phyloP scores from a whole-genome alignment of 2,329 filamentous ascomycete genomes.

The Talaromyces sp. region DNA sequence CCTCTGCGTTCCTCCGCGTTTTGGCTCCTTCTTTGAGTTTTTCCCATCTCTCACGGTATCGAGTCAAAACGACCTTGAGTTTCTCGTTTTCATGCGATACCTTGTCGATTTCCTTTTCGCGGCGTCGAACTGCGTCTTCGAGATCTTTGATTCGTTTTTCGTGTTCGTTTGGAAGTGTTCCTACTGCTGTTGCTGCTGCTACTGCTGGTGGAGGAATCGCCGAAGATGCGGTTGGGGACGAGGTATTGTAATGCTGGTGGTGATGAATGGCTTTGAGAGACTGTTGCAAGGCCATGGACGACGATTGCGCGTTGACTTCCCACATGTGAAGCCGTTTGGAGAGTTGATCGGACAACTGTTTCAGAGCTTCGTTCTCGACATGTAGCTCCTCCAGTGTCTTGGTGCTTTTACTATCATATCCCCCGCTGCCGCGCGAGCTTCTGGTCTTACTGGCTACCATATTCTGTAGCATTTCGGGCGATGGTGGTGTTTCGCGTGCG shows the following conservation, averaged over 20 bases:
- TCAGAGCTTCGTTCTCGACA: slow-evolving; percentile 81
- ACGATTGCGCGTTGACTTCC: slow-evolving; percentile 85
- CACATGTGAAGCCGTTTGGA: slow-evolving; percentile 87
- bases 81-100: slow-evolving; percentile 60
- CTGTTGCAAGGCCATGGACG: slow-evolving; percentile 78
- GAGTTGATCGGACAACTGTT: slow-evolving; percentile 78
- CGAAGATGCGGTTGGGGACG: slow-evolving; percentile 23
- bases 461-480: slow-evolving; percentile 43
- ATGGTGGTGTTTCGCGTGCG: slow-evolving; percentile 64
- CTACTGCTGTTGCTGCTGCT: slow-evolving; percentile 7
- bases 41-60: slow-evolving; percentile 64
- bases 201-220: slow-evolving; percentile 20
- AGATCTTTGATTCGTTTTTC: slow-evolving; percentile 60
- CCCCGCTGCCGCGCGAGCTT: slow-evolving; percentile 13
- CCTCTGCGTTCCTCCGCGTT: slow-evolving; percentile 22
- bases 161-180: slow-evolving; percentile 2
- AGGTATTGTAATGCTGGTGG: slow-evolving; percentile 21
- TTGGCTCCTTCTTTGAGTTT: slow-evolving; percentile 62
- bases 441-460: slow-evolving; percentile 37
- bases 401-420: slow-evolving; percentile 20
- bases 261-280: slow-evolving; percentile 57
- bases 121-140: slow-evolving; percentile 59
- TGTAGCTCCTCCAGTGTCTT: slow-evolving; percentile 84
- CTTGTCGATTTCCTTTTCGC: slow-evolving; percentile 59
- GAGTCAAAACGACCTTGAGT: slow-evolving; percentile 48